Base-by-base conservation (phyloP, 2,329 filamentous ascomycete species). In the Curvularia lunata region DNA sequence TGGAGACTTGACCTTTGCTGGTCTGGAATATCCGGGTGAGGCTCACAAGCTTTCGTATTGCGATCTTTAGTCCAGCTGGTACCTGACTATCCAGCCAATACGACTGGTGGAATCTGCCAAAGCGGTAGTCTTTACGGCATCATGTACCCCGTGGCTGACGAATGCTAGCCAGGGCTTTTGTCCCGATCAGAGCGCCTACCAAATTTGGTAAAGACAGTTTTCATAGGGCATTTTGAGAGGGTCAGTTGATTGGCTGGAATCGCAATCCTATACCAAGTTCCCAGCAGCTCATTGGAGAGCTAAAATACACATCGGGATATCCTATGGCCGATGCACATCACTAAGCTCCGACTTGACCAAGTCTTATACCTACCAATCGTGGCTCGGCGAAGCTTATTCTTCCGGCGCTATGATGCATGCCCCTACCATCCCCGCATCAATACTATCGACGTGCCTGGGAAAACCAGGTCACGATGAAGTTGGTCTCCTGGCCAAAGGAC, bases 311-410 rank as follows among this genome's bases (percentile, higher is more conserved):
- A 25, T 25, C 40, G 21, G 40, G 40, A 21, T 23, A 42, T 42
- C 21, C 12, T 13, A 25, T 16, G 16, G 21, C 32, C 47, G 46
- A 41, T 21, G n/a, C 34, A 28, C 21, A 27, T 25, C n/a, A 38
- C 32, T 34, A 49, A 38, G 47, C 47, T 38, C 34, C 27, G 30
- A n/a, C 28, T 37, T 19, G 30, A 8, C 13, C n/a, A 21, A 18
- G 41, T 49, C 57, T 56, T 56, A 37, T 49, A 8, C 13, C 30
- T 52, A 19, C 48, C 37, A 25, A 19, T 25, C 41, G 27, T 43
- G 23, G 42, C 52, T 59, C 49, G 57, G 57, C 54, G 49, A 59
- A 50, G 53, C 57, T 59, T 59, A 50, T 47, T 41, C 40, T 57
- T 57, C 54, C 57, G 53, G 30, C 45, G 27, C 45, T 50, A 57